Conservation (phyloP, 2,329 filamentous ascomycete species). For the Ascochyta viciae-villosae region DNA sequence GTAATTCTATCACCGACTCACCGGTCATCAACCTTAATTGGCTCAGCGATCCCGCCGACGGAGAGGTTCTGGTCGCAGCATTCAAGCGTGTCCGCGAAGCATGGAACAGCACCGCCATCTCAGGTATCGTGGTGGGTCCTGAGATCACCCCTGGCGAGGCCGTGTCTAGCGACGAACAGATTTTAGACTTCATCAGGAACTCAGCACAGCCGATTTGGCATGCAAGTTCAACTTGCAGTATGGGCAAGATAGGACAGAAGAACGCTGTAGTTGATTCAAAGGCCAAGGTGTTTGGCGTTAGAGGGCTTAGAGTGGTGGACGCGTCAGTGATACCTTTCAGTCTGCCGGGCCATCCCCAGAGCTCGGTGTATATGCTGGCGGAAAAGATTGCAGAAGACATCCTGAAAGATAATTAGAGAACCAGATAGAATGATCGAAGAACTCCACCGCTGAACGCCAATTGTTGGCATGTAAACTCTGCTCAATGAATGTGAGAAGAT, state of each 20-base stretch:
- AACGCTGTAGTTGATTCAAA: constrained; percentile 46
- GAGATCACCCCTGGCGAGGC: constrained; percentile 38
- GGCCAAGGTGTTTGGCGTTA: constrained; percentile 44
- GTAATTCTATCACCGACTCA: constrained; percentile 31
- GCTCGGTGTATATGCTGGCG: constrained; percentile 23
- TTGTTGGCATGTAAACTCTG: too few relatives aligned
- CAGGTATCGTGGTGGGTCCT: constrained; percentile 27
- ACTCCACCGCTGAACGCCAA: too few relatives aligned
- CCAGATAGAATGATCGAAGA: too few relatives aligned
- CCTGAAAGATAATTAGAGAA: too few relatives aligned
- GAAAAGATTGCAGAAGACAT: constrained; percentile 28
- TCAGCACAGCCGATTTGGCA: constrained; percentile 27
- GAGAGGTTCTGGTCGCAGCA: constrained; percentile 39
- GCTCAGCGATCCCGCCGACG: constrained; percentile 41
- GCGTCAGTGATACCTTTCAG: constrained; percentile 41
- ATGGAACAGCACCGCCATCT: constrained; percentile 28
- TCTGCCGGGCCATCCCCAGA: constrained; percentile 45
- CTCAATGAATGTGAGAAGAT: too few relatives aligned
- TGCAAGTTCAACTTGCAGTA: constrained; percentile 30
- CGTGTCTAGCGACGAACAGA: constrained; percentile 32
- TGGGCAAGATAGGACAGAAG: constrained; percentile 37
- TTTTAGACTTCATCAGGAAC: constrained; percentile 43
- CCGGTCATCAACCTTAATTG: constrained; percentile 47
- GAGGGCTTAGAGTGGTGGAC: constrained; percentile 46
- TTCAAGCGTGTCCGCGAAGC: constrained; percentile 42